Base-by-base conservation (phyloP, 2,329 filamentous ascomycete genomes). In the Hypoxylon sp. region DNA sequence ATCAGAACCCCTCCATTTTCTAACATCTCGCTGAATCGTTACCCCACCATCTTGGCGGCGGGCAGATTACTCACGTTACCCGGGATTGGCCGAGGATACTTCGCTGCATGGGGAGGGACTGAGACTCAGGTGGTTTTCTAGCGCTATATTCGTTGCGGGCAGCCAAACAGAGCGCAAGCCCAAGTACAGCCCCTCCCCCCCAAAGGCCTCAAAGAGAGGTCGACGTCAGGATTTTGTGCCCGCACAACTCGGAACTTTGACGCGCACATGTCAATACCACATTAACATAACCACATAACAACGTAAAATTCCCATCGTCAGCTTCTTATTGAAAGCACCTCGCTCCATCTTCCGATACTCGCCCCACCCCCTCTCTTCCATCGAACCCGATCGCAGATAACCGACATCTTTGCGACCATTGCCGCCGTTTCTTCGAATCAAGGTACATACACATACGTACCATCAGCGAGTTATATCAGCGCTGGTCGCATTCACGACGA, bases 31-130 rank as follows among this genome's bases (percentile, higher is more conserved):
- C n/a, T 15, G 48, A 43, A 28, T 43, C 49, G 11, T 22, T 47
- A 34, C 41, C 28, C 43, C 44, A 28, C 44, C 41, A 26, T 28
- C 4, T 24, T 34, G 32, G 11, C 44, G 22, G 44, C 22, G 13
- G 24, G 19, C 22, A 15, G 13, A 41, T 32, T 53, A 59, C 43
- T 65, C 47, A 64, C 63, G 64, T 63, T 67, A 69, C 70, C 71
- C 71, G 71, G 68, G 59, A 72, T 72, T 72, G 70, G 70, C 70
- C 70, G 70, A 72, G 58, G 55, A 10, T 22, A 19, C 37, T 39
- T 39, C 2, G n/a, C n/a, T n/a, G n/a, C n/a, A n/a, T n/a, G n/a
- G n/a, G n/a, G n/a, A n/a, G n/a, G n/a, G n/a, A n/a, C n/a, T n/a
- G n/a, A n/a, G 6, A 6, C 24, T 26, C 24, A 26, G 24, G 24